Evolutionary conservation across 352 stramenopile genomes (phyloP).

Genomic region (Discostella stelligera): DNA sequence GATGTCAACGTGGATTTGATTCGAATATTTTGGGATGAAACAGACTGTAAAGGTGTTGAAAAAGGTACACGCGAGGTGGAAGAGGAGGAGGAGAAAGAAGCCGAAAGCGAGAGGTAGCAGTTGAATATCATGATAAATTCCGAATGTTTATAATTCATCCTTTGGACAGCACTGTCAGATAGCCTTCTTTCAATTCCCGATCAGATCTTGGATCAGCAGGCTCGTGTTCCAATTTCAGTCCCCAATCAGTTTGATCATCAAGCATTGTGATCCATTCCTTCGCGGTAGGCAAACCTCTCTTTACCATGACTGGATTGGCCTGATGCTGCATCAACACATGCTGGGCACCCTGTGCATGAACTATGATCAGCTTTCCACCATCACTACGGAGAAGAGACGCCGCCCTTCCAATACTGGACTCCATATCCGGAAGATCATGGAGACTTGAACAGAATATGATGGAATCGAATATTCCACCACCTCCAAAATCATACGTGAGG

Average conservation of each 20-base stretch:
- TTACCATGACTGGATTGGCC: slow-evolving; percentile 69
- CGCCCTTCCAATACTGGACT: slow-evolving; percentile 48
- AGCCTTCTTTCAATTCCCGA: slow-evolving; percentile 41
- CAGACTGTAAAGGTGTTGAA: slow-evolving; percentile 18
- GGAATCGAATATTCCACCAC: slow-evolving; percentile 43
- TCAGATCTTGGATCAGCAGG: slow-evolving; percentile 41
- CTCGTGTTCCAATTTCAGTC: slow-evolving; percentile 31
- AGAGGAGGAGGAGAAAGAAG: slow-evolving; percentile 18
- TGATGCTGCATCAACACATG: slow-evolving; percentile 65
- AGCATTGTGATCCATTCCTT: slow-evolving; percentile 52
- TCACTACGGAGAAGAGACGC: slow-evolving; percentile 33
- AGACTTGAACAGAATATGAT: slow-evolving; percentile 73
- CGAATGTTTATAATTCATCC: background rate
- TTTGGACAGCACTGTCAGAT: slow-evolving; percentile 43
- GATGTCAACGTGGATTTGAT: slow-evolving; percentile 85
- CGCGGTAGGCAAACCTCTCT: slow-evolving; percentile 55
- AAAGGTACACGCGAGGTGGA: background rate
- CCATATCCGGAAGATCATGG: slow-evolving; percentile 69
- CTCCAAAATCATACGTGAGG: slow-evolving; percentile 44
- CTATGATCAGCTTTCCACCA: slow-evolving; percentile 57
- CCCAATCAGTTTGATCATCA: slow-evolving; percentile 25
- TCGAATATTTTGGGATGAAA: slow-evolving; percentile 55
- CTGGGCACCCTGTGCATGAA: slow-evolving; percentile 69
- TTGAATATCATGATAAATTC: background rate
- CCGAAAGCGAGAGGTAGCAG: slow-evolving; percentile 20